Base-by-base conservation (phyloP, 2,329 filamentous ascomycete genomes). In the Penicillium sp. region DNA sequence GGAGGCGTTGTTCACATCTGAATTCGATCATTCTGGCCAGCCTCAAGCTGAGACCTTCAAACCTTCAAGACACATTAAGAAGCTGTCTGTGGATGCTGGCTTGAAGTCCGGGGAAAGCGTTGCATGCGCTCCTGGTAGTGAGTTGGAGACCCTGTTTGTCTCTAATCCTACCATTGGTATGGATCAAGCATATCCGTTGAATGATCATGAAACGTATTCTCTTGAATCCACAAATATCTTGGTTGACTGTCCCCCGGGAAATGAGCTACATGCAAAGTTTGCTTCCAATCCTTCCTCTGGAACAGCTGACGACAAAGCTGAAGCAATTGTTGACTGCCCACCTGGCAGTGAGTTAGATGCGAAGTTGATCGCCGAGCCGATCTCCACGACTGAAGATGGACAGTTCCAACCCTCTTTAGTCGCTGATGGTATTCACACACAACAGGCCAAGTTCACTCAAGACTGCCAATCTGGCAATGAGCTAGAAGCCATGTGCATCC, bases 261-360 rank as follows among this genome's bases (percentile, higher is more conserved):
- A 37, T 26, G 58, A 64, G 27, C 33, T 56, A 21, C 53, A 63
- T 33, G 52, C 56, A n/a, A 55, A 49, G 5, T 56, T 59, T 13
- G 16, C 49, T n/a, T 49, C 56, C 16, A 56, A 47, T 10, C 53
- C 57, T 13, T 16, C 49, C 7, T 49, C 56, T 4, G 49, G 56
- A 4, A 22, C 21, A 33, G 29, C 51, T 4, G 19, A 2, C 5
- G 13, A 9, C 16, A 16, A 9, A 3, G 24, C 14, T n/a, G 31
- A 49, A 37, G 16, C 19, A 13, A 33, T 33, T 7, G 35, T 64
- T 10, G 52, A 63, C n/a, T 63, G 58, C 33, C n/a, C 62, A 7
- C 59, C 64, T 14, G 61, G 57, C 2, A 62, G 49, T 39, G 64
- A 65, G 21, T 24, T 62, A 5, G 57, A 66, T 10, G 54, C 62